phyloP scores from a whole-genome alignment of 805 yeast species.

The Zygosaccharomyces rouxii region DNA sequence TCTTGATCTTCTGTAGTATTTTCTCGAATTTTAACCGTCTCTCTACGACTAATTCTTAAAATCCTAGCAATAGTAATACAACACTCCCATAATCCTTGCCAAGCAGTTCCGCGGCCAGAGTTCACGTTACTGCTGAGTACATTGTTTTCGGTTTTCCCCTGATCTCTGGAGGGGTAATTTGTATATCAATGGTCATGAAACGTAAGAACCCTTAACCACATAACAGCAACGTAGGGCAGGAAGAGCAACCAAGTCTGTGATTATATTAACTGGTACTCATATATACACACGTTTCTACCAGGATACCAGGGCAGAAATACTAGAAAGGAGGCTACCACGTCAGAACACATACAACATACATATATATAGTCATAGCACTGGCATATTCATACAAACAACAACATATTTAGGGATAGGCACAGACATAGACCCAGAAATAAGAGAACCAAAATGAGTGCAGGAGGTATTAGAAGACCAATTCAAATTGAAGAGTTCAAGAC shows the following conservation, averaged over 20 bases:
- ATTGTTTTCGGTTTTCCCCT: neutral
- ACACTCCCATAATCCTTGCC: too few relatives aligned
- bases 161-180: neutral
- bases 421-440: neutral
- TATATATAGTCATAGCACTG: neutral
- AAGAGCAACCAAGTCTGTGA: neutral
- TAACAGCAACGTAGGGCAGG: constrained; percentile 1
- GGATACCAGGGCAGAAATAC: neutral
- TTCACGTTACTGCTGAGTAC: neutral
- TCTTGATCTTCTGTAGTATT: neutral
- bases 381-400: neutral
- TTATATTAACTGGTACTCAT: neutral
- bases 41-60: neutral
- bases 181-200: neutral
- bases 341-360: neutral
- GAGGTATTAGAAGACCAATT: constrained; percentile 36
- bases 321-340: too few relatives aligned
- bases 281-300: neutral
- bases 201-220: constrained; percentile 2
- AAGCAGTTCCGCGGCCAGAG: too few relatives aligned
- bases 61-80: too few relatives aligned
- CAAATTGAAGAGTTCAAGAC: constrained; percentile 45
- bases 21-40: neutral
- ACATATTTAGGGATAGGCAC: too few relatives aligned
- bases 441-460: constrained; percentile 23